Conservation (phyloP, 192 early-diverging fungal genomes). For the Kickxella alabastrina region DNA sequence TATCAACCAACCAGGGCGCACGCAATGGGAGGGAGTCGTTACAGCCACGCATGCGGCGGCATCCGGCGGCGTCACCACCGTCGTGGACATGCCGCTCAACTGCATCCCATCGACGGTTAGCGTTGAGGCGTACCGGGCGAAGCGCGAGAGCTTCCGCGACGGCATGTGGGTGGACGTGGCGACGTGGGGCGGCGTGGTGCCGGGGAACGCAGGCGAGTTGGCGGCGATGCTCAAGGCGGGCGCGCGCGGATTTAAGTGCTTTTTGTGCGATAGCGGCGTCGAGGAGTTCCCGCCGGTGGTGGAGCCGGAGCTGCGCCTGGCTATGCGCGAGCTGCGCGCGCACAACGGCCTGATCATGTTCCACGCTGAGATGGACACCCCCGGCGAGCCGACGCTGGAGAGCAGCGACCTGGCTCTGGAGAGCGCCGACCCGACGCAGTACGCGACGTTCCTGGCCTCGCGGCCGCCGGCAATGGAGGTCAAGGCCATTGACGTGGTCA, state of each 20-base stretch:
- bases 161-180: conserved; percentile 76
- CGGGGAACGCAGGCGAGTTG: conserved; percentile 67
- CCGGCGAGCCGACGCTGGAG: too few species aligned
- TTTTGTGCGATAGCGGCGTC: conserved; percentile 79
- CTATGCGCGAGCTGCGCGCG: conserved; percentile 62
- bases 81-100: conserved; percentile 85
- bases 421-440: conserved; percentile 56
- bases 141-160: conserved; percentile 62
- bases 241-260: conserved; percentile 80
- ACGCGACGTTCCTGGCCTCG: conserved; percentile 64
- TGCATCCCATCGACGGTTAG: conserved; percentile 83
- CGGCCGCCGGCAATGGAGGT: conserved; percentile 70
- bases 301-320: conserved; percentile 60
- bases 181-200: conserved; percentile 76
- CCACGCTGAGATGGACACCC: conserved; percentile 69
- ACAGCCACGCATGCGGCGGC: conserved; percentile 77
- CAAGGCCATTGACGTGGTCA: conserved; percentile 69
- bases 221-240: conserved; percentile 61
- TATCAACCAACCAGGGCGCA: conserved; percentile 82
- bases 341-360: conserved; percentile 63
- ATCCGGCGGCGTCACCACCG: conserved; percentile 76
- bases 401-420: conserved; percentile 30
- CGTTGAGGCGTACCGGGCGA: conserved; percentile 59
- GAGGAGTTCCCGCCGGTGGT: conserved; percentile 80
- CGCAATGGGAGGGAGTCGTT: conserved; percentile 79